Evolutionary conservation across 768 basidiomycete species (phyloP).

Genomic region (Ephemerocybe angulata): DNA sequence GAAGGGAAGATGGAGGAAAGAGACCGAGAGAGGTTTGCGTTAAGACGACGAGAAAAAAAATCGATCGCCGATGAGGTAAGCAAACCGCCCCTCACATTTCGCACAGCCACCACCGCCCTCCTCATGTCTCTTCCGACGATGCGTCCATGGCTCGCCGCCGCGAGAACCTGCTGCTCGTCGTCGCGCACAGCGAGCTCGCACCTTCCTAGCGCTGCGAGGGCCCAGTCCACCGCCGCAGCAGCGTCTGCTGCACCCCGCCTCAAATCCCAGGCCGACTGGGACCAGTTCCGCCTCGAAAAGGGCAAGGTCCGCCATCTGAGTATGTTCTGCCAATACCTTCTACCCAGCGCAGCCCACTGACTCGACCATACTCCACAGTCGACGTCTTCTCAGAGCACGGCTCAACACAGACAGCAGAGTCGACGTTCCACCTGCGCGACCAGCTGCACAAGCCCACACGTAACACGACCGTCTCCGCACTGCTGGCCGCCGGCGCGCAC

Average conservation of each 20-base stretch:
- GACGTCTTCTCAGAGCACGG: constrained; percentile 66
- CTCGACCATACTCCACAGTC: constrained; percentile 39
- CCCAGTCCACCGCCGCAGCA: constrained; percentile 17
- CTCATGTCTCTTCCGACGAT: constrained; percentile 37
- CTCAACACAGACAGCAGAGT: constrained; percentile 68
- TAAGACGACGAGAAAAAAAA: constrained; percentile 44
- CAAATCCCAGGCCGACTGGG: constrained; percentile 61
- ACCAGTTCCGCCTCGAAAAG: constrained; percentile 55
- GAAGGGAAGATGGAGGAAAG: constrained; percentile 27
- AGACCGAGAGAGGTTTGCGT: constrained; percentile 34
- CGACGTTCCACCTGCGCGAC: constrained; percentile 72
- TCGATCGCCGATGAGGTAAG: constrained; percentile 55
- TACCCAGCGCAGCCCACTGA: constrained; percentile 11
- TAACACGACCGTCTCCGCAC: constrained; percentile 78
- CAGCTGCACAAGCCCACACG: constrained; percentile 61
- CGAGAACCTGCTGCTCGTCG: constrained; percentile 25
- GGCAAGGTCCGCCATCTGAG: constrained; percentile 54
- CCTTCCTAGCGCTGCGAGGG: background rate
- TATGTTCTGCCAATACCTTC: constrained; percentile 26
- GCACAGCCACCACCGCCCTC: constrained; percentile 41
- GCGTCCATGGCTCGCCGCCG: constrained; percentile 35
- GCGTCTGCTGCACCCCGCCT: constrained; percentile 29
- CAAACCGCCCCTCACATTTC: constrained; percentile 30
- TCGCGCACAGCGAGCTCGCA: background rate
- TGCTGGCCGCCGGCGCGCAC: constrained; percentile 91